Conservation (phyloP, 2,329 filamentous ascomycete species). For the Capronia americana region DNA sequence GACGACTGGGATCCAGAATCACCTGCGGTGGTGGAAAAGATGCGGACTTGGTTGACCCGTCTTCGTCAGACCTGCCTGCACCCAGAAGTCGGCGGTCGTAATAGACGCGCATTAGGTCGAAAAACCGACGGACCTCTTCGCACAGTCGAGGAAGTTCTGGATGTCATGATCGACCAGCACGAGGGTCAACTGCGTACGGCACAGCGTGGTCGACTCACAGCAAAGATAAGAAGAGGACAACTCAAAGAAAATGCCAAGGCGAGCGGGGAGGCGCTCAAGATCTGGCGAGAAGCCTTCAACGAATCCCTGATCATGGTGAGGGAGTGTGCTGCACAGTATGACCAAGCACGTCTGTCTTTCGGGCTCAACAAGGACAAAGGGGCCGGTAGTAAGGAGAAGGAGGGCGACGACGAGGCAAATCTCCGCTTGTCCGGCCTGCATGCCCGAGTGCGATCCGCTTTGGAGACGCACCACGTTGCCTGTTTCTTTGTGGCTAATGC, state of each 20-base stretch:
- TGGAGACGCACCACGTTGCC: slow-evolving; percentile 82
- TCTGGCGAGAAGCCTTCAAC: slow-evolving; percentile 69
- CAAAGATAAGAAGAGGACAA: slow-evolving; percentile 74
- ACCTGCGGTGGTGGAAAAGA: slow-evolving; percentile 65
- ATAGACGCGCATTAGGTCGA: slow-evolving; percentile 69
- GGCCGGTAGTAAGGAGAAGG: not conserved
- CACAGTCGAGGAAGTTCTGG: slow-evolving; percentile 84
- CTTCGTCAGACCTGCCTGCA: slow-evolving; percentile 85
- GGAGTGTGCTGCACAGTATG: slow-evolving; percentile 69
- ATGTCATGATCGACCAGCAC: slow-evolving; percentile 89
- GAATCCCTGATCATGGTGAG: slow-evolving; percentile 59
- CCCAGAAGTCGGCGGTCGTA: slow-evolving; percentile 76
- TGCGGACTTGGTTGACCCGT: slow-evolving; percentile 79
- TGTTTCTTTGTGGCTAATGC: slow-evolving; percentile 85
- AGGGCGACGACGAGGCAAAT: slow-evolving; percentile 45
- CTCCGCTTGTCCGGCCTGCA: slow-evolving; percentile 64
- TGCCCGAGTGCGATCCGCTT: slow-evolving; percentile 70
- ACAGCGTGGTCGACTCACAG: slow-evolving; percentile 69
- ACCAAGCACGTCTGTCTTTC: slow-evolving; percentile 49
- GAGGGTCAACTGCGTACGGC: slow-evolving; percentile 70
- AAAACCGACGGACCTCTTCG: slow-evolving; percentile 71
- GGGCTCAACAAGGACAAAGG: slow-evolving; percentile 49
- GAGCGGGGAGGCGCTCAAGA: slow-evolving; percentile 69
- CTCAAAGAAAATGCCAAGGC: slow-evolving; percentile 76
- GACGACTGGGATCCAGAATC: slow-evolving; percentile 71